Evolutionary conservation across 2,329 filamentous ascomycete genomes (phyloP).

Genomic region (Colletotrichum destructivum): DNA sequence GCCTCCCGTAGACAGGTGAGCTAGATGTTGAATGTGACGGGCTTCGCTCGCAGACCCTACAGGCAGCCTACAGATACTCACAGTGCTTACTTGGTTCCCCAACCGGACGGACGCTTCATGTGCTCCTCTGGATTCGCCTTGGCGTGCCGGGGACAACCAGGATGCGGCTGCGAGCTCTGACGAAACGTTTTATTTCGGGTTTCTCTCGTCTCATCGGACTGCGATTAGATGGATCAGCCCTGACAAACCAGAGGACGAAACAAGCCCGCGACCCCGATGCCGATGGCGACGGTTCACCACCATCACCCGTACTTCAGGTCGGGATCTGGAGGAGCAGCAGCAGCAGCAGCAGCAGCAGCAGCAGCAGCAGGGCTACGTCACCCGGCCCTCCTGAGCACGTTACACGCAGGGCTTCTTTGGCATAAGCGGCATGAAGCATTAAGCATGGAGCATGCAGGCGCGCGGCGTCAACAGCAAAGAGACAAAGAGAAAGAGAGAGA

Average conservation of each 20-base stretch:
- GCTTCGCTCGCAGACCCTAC: background rate
- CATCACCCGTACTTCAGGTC: slow-evolving; percentile 4
- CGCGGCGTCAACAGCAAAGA: slow-evolving; percentile 17
- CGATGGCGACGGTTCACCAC: background rate
- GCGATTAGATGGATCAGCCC: slow-evolving; percentile 35
- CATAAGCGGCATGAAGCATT: slow-evolving; percentile 17
- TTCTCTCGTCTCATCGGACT: slow-evolving; percentile 6
- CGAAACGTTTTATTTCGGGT: slow-evolving; percentile 23
- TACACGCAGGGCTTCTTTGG: slow-evolving; percentile 18
- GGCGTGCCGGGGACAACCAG: slow-evolving; percentile 14
- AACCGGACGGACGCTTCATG: slow-evolving; percentile 6
- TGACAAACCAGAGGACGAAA: slow-evolving; percentile 37
- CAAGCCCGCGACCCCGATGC: slow-evolving; percentile 30
- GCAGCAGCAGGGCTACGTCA: slow-evolving; percentile 27
- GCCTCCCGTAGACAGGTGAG: background rate
- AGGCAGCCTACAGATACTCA: background rate
- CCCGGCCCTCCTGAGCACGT: background rate
- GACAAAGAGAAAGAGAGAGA: too few species aligned
- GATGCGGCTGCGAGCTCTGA: slow-evolving; percentile 24
- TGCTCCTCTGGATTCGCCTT: slow-evolving; percentile 1
- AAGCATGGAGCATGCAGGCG: slow-evolving; percentile 25
- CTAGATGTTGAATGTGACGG: slow-evolving; percentile 25
- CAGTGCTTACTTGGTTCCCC: background rate
- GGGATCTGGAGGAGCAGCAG: slow-evolving; percentile 1
- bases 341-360: background rate